Evolutionary conservation across 345 rosid genomes (phyloP), one percentile per base, ranked within the genome.

Genomic region (Raphanus raphanistrum): DNA sequence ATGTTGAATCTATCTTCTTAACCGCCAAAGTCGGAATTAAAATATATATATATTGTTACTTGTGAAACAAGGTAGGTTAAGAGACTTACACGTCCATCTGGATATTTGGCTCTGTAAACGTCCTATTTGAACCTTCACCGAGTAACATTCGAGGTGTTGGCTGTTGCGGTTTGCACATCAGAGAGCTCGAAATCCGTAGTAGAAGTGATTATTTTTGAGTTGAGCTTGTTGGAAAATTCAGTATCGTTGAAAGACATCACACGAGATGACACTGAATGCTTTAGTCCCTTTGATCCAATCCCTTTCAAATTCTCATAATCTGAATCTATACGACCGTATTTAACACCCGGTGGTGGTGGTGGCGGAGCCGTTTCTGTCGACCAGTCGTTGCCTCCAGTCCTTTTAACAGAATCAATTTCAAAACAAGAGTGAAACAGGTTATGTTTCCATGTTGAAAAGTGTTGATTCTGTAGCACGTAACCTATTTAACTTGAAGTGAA

Each of bases 341-440:
- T 80, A 16, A 68, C 82, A 57, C 97, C 93, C 3, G 96, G 94
- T 0, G 97, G 97, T 0, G 97, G 97, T 75, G 97, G 94, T 27
- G 97, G 93, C 25, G 96, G 94, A 70, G 93, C 93, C 8, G 80
- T 76, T 69, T 88, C 91, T 4, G 86, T 73, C 62, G 92, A 90
- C 97, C 98, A 92, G 55, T 86, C 82, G 79, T 94, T 94, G 31
- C 96, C 98, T 63, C 89, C 94, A 26, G 96, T 90, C 58, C 98
- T 33, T 94, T 31, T 25, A 58, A 7, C 35, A 57, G 5, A 75
- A 61, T 45, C 32, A 59, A 79, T 64, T 28, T 32, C 77, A 68
- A 82, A 73, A 61, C 66, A 72, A 36, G 72, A 57, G 66, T 35
- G 8, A 72, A 72, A 38, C 45, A 38, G 45, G 45, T 38, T 38